These are phyloP conservation scores for Suillus bovinus DNA, from an alignment of 768 basidiomycete species.

Conservation along the genomic window DNA sequence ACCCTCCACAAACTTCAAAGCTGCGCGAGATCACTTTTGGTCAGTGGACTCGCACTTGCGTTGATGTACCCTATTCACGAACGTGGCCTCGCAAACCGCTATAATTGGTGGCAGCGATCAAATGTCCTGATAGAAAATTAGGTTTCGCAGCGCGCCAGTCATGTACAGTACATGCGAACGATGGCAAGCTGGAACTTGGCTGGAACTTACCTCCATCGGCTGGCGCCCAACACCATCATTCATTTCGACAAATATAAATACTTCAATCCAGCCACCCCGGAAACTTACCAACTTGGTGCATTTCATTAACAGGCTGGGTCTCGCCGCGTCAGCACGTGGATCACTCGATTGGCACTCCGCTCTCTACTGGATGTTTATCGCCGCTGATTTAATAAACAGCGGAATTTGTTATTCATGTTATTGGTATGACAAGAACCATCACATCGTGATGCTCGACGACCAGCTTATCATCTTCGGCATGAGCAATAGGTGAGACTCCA, in stretches of 20 bases:
- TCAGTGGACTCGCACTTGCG: not conserved
- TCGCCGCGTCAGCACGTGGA: slow-evolving; percentile 1
- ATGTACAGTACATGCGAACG: not conserved
- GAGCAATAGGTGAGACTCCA: slow-evolving; percentile 80
- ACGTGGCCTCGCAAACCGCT: no score
- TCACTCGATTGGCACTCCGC: not conserved
- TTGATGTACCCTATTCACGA: not conserved
- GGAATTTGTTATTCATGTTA: slow-evolving; percentile 21
- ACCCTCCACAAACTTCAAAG: not conserved
- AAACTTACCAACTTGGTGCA: not conserved
- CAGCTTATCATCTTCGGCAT: slow-evolving; percentile 21
- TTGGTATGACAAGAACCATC: slow-evolving; percentile 25
- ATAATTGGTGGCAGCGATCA: not conserved
- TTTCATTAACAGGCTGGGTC: not conserved
- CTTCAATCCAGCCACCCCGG: not conserved
- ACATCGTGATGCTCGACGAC: no score
- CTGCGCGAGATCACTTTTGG: not conserved
- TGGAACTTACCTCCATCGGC: not conserved
- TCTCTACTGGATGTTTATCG: slow-evolving; percentile 8
- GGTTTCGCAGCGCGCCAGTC: not conserved
- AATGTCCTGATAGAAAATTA: not conserved
- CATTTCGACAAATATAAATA: not conserved
- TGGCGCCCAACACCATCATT: not conserved
- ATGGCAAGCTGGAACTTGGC: no score
- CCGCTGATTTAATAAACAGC: not conserved